Base-by-base conservation (phyloP, 1,284 basidiomycete genomes). In the Stygiomarasmius scandens region DNA sequence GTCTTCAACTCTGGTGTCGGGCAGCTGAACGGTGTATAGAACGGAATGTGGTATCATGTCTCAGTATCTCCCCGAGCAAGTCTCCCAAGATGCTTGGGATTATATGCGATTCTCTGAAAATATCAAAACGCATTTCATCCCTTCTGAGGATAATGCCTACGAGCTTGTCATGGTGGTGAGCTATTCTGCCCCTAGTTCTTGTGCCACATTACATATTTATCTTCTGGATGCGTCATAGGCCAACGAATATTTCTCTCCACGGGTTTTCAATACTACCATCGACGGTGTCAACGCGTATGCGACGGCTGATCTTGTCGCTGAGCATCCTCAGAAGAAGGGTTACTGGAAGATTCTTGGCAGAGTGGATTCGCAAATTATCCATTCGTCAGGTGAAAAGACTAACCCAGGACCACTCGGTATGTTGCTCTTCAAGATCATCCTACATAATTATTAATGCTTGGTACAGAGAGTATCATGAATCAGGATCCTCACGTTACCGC, bases 361-460 rank as follows among this genome's bases (percentile, higher is more conserved):
- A 9, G 67, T 68, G 6, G 81, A 84, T 58, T 81, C 83, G 61
- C 80, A 82, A 61, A 78, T 84, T 41, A 79, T 82, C 62, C 75
- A 79, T 51, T 74, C 69, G 16, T 81, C 75, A 3, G 81, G 81
- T 9, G 81, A 83, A 62, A 83, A 83, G 69, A 74, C 71, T 1
- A 76, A 76, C 62, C 73, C 74, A 9, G 69, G 63, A 11, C 73
- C 74, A 2, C 59, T 76, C 38, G 73, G 74, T 72, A 58, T 14
- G 64, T 22, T n/a, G 2, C 22, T 29, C n/a, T 20, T 9, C 4
- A 14, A 12, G 10, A 11, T 43, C 38, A n/a, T 14, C 16, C 19
- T 14, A 22, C 12, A 10, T 16, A 8, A 8, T 34, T 14, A 14
- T 34, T 8, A 34, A 27, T 24, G 12, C n/a, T 43, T 44, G 41